phyloP scores from a whole-genome alignment of 1,139 yeast species.

The Wickerhamomyces sp. region DNA sequence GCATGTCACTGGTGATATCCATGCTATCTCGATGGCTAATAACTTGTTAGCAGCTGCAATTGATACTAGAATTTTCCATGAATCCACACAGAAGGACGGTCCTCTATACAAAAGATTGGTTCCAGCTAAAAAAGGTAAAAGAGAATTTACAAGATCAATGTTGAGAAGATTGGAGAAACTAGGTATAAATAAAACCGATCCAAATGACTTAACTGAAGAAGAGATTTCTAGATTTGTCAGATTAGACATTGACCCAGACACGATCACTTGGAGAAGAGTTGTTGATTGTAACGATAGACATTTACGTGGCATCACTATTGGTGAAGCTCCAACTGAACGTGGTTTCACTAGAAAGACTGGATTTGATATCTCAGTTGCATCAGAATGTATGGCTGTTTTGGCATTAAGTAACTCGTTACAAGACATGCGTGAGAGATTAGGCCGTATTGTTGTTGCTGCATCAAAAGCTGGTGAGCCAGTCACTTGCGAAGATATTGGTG shows the following conservation, averaged over 20 bases:
- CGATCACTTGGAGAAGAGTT: slow-evolving; percentile 95
- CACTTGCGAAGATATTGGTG: slow-evolving; percentile 94
- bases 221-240: slow-evolving; percentile 76
- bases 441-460: slow-evolving; percentile 86
- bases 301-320: slow-evolving; percentile 86
- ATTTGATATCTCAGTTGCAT: slow-evolving; percentile 94
- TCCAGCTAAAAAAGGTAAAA: slow-evolving; percentile 78
- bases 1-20: slow-evolving; percentile 98
- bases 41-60: slow-evolving; percentile 96
- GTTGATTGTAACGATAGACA: slow-evolving; percentile 95
- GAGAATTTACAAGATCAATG: slow-evolving; percentile 79
- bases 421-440: slow-evolving; percentile 89
- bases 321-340: slow-evolving; percentile 92
- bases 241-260: slow-evolving; percentile 87
- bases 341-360: slow-evolving; percentile 89
- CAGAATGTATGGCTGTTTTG: slow-evolving; percentile 96
- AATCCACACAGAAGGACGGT: slow-evolving; percentile 85
- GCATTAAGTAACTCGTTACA: slow-evolving; percentile 81
- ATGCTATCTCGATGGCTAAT: slow-evolving; percentile 94
- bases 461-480: slow-evolving; percentile 80
- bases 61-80: slow-evolving; percentile 97
- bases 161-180: slow-evolving; percentile 71
- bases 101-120: slow-evolving; percentile 84
- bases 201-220: slow-evolving; percentile 75
- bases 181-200: slow-evolving; percentile 77